Percentiles rank a stretch among this genome's conserved stretches.
Evolutionary conservation across 192 early-diverging fungal genomes (phyloP).

Genomic region (Phycomyces nitens): DNA sequence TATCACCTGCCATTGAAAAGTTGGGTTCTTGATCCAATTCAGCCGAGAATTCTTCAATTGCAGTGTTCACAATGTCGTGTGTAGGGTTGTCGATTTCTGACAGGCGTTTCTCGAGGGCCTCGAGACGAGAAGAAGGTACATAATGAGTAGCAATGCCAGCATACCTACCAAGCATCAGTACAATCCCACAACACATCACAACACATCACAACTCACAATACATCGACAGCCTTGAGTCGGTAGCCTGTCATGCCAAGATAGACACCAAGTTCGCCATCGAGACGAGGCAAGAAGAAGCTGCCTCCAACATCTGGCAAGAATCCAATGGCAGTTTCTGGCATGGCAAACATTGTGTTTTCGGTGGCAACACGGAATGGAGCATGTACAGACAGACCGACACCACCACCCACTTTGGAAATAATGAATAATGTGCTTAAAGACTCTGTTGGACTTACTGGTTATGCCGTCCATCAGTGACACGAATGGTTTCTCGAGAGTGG

Average conservation of each 20-base stretch:
- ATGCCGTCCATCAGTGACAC: slow-evolving; percentile 87
- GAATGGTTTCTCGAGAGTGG: slow-evolving; percentile 81
- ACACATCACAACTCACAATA: slow-evolving; percentile 54
- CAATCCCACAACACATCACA: neutral
- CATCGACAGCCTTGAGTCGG: slow-evolving; percentile 76
- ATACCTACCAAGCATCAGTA: slow-evolving; percentile 52
- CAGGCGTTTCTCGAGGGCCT: slow-evolving; percentile 75
- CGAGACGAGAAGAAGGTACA: slow-evolving; percentile 82
- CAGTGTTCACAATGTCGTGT: slow-evolving; percentile 74
- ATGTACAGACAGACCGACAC: slow-evolving; percentile 93
- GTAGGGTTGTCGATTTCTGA: slow-evolving; percentile 75
- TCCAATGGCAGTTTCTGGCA: slow-evolving; percentile 97
- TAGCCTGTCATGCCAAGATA: slow-evolving; percentile 90
- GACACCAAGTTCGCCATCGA: slow-evolving; percentile 92
- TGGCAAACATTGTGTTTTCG: slow-evolving; percentile 92
- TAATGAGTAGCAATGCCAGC: slow-evolving; percentile 97
- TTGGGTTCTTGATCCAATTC: slow-evolving; percentile 43
- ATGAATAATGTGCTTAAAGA: neutral
- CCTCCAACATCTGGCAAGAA: slow-evolving; percentile 97
- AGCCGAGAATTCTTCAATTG: slow-evolving; percentile 88
- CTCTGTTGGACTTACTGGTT: slow-evolving; percentile 51
- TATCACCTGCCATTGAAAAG: slow-evolving; percentile 39
- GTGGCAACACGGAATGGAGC: slow-evolving; percentile 95
- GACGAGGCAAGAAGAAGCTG: slow-evolving; percentile 87
- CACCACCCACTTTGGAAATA: slow-evolving; percentile 82